phyloP scores from a whole-genome alignment of 2,329 filamentous ascomycete genomes.

The Ceratocystis ficicola region DNA sequence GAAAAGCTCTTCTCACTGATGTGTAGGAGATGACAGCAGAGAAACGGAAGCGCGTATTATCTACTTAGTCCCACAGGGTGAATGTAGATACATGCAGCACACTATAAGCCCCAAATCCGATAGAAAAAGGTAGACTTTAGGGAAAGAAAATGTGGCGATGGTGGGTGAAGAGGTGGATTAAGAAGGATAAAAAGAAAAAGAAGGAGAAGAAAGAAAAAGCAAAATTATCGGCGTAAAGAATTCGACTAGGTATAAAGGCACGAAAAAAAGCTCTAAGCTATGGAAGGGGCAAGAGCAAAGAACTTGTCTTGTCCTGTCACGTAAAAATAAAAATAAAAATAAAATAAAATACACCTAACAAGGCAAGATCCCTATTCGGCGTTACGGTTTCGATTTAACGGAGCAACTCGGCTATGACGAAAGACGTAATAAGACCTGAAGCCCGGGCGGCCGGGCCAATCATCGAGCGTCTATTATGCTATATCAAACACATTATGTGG shows the following conservation, averaged over 20 bases:
- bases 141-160: slow-evolving; percentile 9
- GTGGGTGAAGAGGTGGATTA: not conserved
- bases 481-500: slow-evolving; percentile 10
- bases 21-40: slow-evolving; percentile 15
- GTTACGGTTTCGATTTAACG: slow-evolving; percentile 22
- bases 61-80: slow-evolving; percentile 21
- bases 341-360: slow-evolving; percentile 6
- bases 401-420: slow-evolving; percentile 23
- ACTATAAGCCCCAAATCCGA: slow-evolving; percentile 12
- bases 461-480: slow-evolving; percentile 20
- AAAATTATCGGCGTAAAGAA: not conserved
- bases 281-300: slow-evolving; percentile 5
- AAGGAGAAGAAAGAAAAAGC: slow-evolving; percentile 11
- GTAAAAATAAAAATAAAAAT: no score
- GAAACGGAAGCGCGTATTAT: slow-evolving; percentile 2
- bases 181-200: slow-evolving; percentile 11
- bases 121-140: slow-evolving; percentile 13
- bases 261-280: not conserved
- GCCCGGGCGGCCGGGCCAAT: slow-evolving; percentile 23
- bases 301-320: not conserved
- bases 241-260: not conserved
- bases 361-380: slow-evolving; percentile 21
- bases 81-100: slow-evolving; percentile 20
- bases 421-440: slow-evolving; percentile 18
- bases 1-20: slow-evolving; percentile 15